Evolutionary conservation across 2,329 filamentous ascomycete species (phyloP), one percentile per base, ranked within the genome.

Genomic region (Fusarium vanettenii): DNA sequence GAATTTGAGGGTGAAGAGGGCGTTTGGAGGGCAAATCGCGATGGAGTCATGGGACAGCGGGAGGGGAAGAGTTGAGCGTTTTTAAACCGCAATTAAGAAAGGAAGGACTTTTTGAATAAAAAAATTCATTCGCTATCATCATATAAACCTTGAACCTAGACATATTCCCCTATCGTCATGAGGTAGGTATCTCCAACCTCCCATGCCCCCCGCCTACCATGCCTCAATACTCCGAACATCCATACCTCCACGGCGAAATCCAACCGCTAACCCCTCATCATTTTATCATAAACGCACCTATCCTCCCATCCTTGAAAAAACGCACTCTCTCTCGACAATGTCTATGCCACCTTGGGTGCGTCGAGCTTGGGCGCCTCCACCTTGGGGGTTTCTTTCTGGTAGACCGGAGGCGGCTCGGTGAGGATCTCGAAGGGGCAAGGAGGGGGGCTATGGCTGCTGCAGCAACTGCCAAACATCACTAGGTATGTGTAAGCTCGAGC

Each of bases 11-110:
- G 89, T 2, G 92, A 91, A 25, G 92, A 93, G 73, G 94, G 92
- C 8, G 89, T 97, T 52, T 98, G 95, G 95, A 92, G 95, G 84
- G 94, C 94, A 70, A 98, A 98, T 84, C 85, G 92, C 74, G 95
- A 97, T 83, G 93, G 93, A 11, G 86, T 87, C 69, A 83, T 85
- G 57, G 92, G 91, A 8, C 85, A 87, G 52, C 86, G 82, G 76
- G 82, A 89, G 68, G 78, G 59, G 20, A 43, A 37, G 27, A 55
- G 11, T 8, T 76, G 55, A 74, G 1, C 39, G 14, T 11, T 16
- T 13, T 61, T 3, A 35, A 11, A 48, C 25, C 25, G 14, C n/a
- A 4, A 35, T 43, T 50, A 3, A 11, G 43, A 50, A 55, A 13
- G n/a, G 37, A 37, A 52, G 6, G 9, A 20, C 2, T 39, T 18